phyloP scores from a whole-genome alignment of 768 basidiomycete genomes.

The Candolleomyces eurysporus region DNA sequence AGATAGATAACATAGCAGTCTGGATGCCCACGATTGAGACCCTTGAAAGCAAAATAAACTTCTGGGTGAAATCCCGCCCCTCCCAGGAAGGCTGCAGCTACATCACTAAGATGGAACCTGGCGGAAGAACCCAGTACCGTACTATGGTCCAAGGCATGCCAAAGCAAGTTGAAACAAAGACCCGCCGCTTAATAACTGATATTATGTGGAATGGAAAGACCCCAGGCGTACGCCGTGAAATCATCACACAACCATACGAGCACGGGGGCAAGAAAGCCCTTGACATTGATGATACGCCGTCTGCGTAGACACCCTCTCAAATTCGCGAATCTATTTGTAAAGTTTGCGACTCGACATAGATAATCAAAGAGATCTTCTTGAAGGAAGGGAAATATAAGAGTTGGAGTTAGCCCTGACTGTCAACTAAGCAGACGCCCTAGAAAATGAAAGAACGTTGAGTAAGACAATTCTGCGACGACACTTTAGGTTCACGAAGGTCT shows the following conservation, averaged over 20 bases:
- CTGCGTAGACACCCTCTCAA: too few species aligned
- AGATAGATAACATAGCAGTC: conserved; percentile 10
- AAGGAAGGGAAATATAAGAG: too few species aligned
- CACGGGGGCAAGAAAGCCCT: conserved; percentile 20
- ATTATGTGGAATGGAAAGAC: conserved; percentile 21
- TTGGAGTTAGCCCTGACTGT: too few species aligned
- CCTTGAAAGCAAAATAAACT: not conserved
- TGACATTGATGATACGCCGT: conserved; percentile 18
- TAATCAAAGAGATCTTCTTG: too few species aligned
- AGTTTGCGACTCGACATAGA: too few species aligned
- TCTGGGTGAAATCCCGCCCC: conserved; percentile 13
- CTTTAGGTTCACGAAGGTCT: too few species aligned
- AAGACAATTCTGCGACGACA: too few species aligned
- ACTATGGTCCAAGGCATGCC: conserved; percentile 27
- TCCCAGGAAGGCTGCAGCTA: conserved; percentile 17
- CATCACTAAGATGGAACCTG: conserved; percentile 20
- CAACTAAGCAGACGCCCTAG: too few species aligned
- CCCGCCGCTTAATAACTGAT: conserved; percentile 16
- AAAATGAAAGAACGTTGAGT: too few species aligned
- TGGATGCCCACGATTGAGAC: conserved; percentile 25
- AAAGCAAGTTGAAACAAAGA: conserved; percentile 11
- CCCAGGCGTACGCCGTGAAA: conserved; percentile 20
- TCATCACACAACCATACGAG: conserved; percentile 11
- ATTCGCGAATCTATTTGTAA: too few species aligned
- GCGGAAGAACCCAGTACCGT: conserved; percentile 23